Evolutionary conservation across 2,329 filamentous ascomycete species (phyloP).

Genomic region (Elsinoe fawcettii): DNA sequence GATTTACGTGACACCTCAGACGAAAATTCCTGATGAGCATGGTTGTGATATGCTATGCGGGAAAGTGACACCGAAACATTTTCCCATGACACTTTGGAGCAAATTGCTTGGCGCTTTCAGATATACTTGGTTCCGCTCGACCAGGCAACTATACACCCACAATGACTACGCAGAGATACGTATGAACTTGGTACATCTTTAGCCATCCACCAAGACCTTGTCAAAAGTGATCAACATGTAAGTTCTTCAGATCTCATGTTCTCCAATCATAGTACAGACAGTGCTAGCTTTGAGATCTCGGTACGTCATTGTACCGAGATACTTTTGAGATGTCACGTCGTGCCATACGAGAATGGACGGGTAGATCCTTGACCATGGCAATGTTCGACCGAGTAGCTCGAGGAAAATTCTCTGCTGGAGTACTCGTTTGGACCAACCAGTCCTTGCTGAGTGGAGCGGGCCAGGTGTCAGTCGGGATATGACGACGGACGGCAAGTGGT

Average conservation of each 20-base stretch:
- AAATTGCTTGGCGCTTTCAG: not conserved
- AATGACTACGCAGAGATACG: no score
- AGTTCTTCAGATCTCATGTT: no score
- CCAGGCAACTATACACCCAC: no score
- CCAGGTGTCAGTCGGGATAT: not conserved
- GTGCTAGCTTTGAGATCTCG: not conserved
- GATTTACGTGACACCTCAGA: not conserved
- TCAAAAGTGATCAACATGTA: no score
- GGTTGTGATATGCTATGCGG: not conserved
- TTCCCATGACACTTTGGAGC: not conserved
- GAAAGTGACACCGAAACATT: not conserved
- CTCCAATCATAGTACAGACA: not conserved
- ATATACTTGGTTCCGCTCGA: no score
- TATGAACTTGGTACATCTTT: no score
- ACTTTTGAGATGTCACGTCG: not conserved
- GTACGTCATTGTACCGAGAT: not conserved
- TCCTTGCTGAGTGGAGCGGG: not conserved
- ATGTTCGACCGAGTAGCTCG: not conserved
- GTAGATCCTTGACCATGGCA: not conserved
- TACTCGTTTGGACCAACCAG: not conserved
- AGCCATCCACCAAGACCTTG: no score
- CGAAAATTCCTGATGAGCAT: slow-evolving; percentile 1
- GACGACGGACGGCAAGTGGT: not conserved
- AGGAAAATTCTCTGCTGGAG: not conserved
- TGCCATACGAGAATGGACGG: not conserved